Evolutionary conservation across 73 alveolate genomes (phyloP), one percentile per base, ranked within the genome.

Genomic region (Paramecium sexaurelia): DNA sequence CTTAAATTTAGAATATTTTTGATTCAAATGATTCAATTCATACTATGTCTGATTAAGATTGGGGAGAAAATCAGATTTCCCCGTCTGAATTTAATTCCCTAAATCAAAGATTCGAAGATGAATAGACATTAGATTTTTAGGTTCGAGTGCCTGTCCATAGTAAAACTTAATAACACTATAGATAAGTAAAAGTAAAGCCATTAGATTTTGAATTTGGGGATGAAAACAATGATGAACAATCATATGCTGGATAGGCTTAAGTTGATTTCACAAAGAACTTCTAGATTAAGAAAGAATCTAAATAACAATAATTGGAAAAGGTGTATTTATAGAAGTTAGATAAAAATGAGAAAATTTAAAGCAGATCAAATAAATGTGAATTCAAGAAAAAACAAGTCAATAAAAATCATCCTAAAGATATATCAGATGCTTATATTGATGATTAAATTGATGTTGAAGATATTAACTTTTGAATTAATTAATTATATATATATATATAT

Each of bases 21-120:
- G 90, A 78, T 78, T 78, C 73, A 0, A 45, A 78, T 26, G 90
- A 78, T 10, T 78, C 90, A 22, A 78, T 78, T 41, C 90, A 78
- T 45, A 41, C 90, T 3, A 24, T 41, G 47, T 39, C 75, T 41
- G 90, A 78, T 39, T 43, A 78, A 43, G 90, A 78, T 3, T 78
- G 90, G 90, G 51, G 26, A 19, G 43, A 78, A 27, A 37, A 78
- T 78, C 36, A 78, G 29, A 40, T 24, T 11, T 41, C 68, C 1
- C 90, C 90, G 6, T 78, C 90, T 5, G 68, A 78, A 40, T 78
- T 29, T 10, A 41, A 41, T 45, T 29, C 26, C 6, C 9, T 24
- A 11, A 78, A 78, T 45, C 22, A 41, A 40, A 45, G 90, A 41
- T 41, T 29, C 19, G 90, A 78, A 19, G 41, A 78, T 19, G 90